Evolutionary conservation across 164 flowering plant genomes (phyloP).

Genomic region (Macadamia integrifolia): DNA sequence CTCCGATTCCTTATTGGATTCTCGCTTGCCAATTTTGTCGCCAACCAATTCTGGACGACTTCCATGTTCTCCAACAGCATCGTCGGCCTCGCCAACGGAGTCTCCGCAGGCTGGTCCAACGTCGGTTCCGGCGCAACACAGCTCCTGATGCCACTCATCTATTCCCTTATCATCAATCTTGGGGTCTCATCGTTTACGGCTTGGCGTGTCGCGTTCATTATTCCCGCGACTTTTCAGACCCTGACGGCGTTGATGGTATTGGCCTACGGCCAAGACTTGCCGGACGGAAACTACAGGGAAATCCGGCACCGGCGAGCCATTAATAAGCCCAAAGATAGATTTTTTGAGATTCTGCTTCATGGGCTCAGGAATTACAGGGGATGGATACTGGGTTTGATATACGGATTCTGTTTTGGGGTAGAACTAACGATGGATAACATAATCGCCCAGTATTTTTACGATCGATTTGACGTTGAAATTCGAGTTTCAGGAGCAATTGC

Average conservation of each 20-base stretch:
- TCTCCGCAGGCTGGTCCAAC: constrained; percentile 67
- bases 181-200: constrained; percentile 29
- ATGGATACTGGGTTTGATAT: constrained; percentile 48
- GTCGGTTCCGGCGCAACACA: constrained; percentile 56
- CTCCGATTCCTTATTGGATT: constrained; percentile 54
- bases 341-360: constrained; percentile 23
- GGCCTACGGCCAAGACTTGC: constrained; percentile 47
- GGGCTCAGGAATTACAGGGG: constrained; percentile 55
- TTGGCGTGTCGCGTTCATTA: constrained; percentile 45
- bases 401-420: constrained; percentile 51
- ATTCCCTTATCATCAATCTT: constrained; percentile 19
- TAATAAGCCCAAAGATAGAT: constrained; percentile 16
- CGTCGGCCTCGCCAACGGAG: constrained; percentile 55
- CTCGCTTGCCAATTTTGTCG: constrained; percentile 52
- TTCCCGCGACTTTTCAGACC: constrained; percentile 47
- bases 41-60: constrained; percentile 69
- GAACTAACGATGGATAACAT: constrained; percentile 56
- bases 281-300: constrained; percentile 27
- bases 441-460: constrained; percentile 53
- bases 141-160: constrained; percentile 47
- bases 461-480: constrained; percentile 40
- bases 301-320: background rate
- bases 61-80: constrained; percentile 49
- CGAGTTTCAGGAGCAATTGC: constrained; percentile 47
- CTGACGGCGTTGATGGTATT: constrained; percentile 42